These are phyloP conservation scores for Fusarium nodosum DNA, from an alignment of 2,329 filamentous ascomycete genomes.

Conservation along the genomic window DNA sequence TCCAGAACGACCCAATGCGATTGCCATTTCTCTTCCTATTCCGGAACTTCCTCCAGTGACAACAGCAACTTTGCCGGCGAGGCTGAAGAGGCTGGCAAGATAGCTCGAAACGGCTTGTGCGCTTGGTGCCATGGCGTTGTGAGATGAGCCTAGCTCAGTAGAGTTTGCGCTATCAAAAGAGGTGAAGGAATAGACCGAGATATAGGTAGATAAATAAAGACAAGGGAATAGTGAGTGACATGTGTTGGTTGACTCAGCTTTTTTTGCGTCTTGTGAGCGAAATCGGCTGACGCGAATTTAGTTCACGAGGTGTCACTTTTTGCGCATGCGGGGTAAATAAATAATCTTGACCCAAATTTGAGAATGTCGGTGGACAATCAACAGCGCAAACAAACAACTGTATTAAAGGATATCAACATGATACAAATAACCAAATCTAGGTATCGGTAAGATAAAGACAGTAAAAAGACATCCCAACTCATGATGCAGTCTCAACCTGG, in stretches of 20 bases:
- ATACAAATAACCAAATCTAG: too few relatives aligned
- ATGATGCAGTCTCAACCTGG: conserved; percentile 11
- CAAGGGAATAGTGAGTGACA: conserved; percentile 1
- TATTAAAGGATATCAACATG: neutral
- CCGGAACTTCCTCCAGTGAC: conserved; percentile 55
- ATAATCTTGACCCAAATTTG: conserved; percentile 17
- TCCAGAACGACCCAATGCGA: conserved; percentile 50
- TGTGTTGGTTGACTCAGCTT: conserved; percentile 7
- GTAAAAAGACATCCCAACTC: neutral
- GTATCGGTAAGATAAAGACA: neutral
- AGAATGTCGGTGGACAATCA: conserved; percentile 1
- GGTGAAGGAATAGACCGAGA: neutral
- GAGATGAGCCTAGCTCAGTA: neutral
- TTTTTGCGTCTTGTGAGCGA: conserved; percentile 27
- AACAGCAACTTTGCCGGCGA: conserved; percentile 50
- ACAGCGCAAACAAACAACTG: neutral
- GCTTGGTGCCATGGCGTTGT: conserved; percentile 32
- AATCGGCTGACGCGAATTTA: conserved; percentile 29
- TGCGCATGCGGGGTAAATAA: conserved; percentile 30
- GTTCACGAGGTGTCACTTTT: conserved; percentile 30
- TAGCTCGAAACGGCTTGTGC: conserved; percentile 36
- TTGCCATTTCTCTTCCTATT: conserved; percentile 53
- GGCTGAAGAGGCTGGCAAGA: conserved; percentile 50
- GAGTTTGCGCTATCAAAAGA: neutral
- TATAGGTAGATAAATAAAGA: neutral